Conservation (phyloP, 129 eudicot species). For the Glebionis coronaria region DNA sequence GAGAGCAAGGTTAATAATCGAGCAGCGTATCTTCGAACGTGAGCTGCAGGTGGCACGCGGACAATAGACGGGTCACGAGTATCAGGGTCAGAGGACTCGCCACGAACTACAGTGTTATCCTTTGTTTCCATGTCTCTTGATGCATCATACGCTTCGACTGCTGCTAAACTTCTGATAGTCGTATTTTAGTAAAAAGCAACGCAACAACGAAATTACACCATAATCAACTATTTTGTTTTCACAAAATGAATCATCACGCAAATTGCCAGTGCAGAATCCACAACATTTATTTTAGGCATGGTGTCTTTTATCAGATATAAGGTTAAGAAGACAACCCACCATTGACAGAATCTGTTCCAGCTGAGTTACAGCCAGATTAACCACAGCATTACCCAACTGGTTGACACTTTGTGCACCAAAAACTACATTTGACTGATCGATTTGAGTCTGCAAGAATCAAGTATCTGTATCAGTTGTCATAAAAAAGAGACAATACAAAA, state of each 20-base stretch:
- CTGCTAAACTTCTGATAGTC: slow-evolving; percentile 91
- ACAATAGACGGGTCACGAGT: slow-evolving; percentile 48
- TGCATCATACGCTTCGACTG: slow-evolving; percentile 96
- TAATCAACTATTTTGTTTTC: slow-evolving; percentile 58
- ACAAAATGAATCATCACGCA: slow-evolving; percentile 66
- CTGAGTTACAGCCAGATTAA: slow-evolving; percentile 71
- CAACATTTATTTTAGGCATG: slow-evolving; percentile 57
- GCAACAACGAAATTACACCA: slow-evolving; percentile 70
- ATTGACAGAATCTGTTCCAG: slow-evolving; percentile 44
- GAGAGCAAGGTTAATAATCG: slow-evolving; percentile 80
- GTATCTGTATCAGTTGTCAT: slow-evolving; percentile 23
- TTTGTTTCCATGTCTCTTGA: slow-evolving; percentile 76
- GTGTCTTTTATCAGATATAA: slow-evolving; percentile 64
- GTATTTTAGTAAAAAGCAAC: slow-evolving; percentile 70
- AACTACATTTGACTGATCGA: slow-evolving; percentile 69
- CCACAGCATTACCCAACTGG: slow-evolving; percentile 78
- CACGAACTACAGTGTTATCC: slow-evolving; percentile 37
- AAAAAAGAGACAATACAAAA: background rate
- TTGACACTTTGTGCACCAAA: slow-evolving; percentile 68
- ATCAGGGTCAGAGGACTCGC: slow-evolving; percentile 39
- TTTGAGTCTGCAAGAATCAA: slow-evolving; percentile 75
- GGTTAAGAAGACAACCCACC: slow-evolving; percentile 47
- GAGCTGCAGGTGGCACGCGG: slow-evolving; percentile 79
- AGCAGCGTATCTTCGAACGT: slow-evolving; percentile 85
- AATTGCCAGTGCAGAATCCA: slow-evolving; percentile 86